phyloP scores from a whole-genome alignment of 2,329 filamentous ascomycete species.

The Fusarium penzigii region DNA sequence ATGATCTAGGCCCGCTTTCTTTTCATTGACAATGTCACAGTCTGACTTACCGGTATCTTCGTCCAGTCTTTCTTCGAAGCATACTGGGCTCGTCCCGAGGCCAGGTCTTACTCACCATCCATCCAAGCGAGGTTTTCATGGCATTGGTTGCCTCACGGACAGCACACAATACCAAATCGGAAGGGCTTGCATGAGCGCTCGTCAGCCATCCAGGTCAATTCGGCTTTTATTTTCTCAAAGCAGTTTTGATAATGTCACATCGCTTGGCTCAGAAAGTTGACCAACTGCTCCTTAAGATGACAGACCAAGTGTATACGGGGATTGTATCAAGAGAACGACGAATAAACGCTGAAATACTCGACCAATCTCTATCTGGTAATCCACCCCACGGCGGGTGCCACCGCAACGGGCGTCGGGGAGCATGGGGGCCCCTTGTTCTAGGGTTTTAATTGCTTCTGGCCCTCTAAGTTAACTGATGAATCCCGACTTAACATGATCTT shows the following conservation, averaged over 20 bases:
- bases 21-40: too few species aligned
- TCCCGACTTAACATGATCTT: not conserved
- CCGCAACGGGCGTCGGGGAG: slow-evolving; percentile 22
- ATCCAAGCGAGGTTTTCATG: too few species aligned
- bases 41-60: too few species aligned
- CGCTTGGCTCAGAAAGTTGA: not conserved
- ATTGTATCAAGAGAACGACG: too few species aligned
- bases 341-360: too few species aligned
- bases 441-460: not conserved
- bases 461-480: not conserved
- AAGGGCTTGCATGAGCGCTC: not conserved
- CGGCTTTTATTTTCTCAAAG: not conserved
- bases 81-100: too few species aligned
- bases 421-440: slow-evolving; percentile 3
- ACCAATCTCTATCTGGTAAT: slow-evolving; percentile 16
- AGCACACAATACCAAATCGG: too few species aligned
- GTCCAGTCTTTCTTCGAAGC: too few species aligned
- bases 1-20: too few species aligned
- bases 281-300: too few species aligned
- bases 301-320: too few species aligned
- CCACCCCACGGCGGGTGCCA: slow-evolving; percentile 24
- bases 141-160: too few species aligned
- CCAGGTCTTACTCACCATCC: slow-evolving; percentile 13
- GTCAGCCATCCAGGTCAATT: not conserved
- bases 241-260: not conserved